Evolutionary conservation across 371 early-diverging fungal species (phyloP), one percentile per base, ranked within the genome.

Genomic region (Furculomyces boomerangus): DNA sequence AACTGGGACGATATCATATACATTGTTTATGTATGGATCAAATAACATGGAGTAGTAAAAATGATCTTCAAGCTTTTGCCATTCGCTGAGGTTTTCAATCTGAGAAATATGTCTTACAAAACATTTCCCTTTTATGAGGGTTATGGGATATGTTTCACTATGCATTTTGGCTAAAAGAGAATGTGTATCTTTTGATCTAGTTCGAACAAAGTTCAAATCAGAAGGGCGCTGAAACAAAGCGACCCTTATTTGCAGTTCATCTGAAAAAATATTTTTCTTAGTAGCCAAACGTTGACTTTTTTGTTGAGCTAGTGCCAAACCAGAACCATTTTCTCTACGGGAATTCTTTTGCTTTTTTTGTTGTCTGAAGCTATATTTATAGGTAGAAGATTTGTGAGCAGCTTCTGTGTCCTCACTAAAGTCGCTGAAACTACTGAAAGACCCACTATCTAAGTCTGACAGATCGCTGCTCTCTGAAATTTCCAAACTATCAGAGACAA

Each of bases 81-180:
- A 59, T 16, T 59, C 45, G 24, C 10, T 35, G 14, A 69, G 30
- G 44, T 66, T 61, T 24, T 69, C 62, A 35, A 90, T 79, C 56
- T 86, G 77, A 37, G 76, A 57, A 13, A 71, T 71, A 57, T 91
- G 90, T 8, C 67, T 65, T 25, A 90, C 81, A 25, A 59, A 61
- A 61, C 90, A 90, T 56, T 82, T 84, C 43, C 87, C 88, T 40
- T 79, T 75, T 61, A 91, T 87, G 53, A 78, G 73, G 7, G 82
- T 72, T 0, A 89, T 70, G n/a, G 88, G 84, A 54, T 86, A 82
- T 60, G 85, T 60, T 59, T 89, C 90, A 16, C 84, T 78, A 68
- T 90, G 82, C 89, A 91, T 89, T 29, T 86, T 84, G 3, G 91
- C 91, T 3, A 88, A 72, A 28, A 91, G 66, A 3, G 83, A 66